Base-by-base conservation (phyloP, 2,329 filamentous ascomycete species). In the Ramichloridium luteum region DNA sequence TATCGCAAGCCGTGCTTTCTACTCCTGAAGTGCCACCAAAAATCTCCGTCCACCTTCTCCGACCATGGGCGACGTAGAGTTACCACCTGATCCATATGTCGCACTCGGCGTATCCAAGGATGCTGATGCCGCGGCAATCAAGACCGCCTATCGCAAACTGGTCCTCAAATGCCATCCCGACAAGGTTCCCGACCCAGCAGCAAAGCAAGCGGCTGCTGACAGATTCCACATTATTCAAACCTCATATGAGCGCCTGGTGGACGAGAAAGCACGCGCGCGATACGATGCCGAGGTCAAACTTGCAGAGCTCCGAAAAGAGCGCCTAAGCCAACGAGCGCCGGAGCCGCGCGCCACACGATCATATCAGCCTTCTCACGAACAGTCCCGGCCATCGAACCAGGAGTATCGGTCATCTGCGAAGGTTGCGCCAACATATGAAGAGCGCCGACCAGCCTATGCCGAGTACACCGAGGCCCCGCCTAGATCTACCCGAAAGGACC, bases 141-240 rank as follows among this genome's bases (percentile, higher is more conserved):
- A 92, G 57, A 76, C 74, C 10, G 83, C 86, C 13, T 96, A 98
- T 62, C 79, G 84, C 51, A 94, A 93, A 55, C 74, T 80, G 34
- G 90, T 90, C 5, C 67, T 98, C 37, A 86, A 77, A 57, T 74
- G 85, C 49, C 90, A 98, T 46, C 61, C 65, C 38, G 64, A 65
- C 88, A 69, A 46, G 60, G 35, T 40, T 16, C 77, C 84, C 44
- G 74, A 93, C 49, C 74, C 78, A 32, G 65, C 73, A 11, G 64
- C 80, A 48, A 92, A 90, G 59, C 73, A 74, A 37, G 64, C 74
- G 46, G 92, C 86, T 56, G 75, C 81, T 47, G 77, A 84, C 46
- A 78, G 93, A 58, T 98, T 96, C 51, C 85, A 94, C 58, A 77
- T 75, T 54, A 82, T 96, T 18, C 86, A 94, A 56, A 74, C 86